Evolutionary conservation across 148 eudicot species (phyloP).

Genomic region (Rhododendron williamsianum): DNA sequence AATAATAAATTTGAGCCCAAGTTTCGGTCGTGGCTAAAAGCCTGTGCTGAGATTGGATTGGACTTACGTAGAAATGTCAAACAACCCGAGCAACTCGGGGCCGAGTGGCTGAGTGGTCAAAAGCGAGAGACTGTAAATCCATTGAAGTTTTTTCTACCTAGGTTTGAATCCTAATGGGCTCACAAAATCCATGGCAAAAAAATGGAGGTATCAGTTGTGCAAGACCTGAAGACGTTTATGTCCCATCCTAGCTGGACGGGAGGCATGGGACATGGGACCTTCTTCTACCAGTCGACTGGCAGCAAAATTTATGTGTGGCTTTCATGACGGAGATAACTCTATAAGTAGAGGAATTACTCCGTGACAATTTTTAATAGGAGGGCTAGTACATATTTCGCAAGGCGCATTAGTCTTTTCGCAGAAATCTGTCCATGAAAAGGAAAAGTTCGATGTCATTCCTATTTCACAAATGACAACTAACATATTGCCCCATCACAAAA

Average conservation of each 20-base stretch:
- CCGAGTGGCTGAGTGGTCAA: not conserved
- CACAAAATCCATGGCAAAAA: too few species aligned
- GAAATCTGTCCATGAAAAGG: not conserved
- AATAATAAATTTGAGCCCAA: too few species aligned
- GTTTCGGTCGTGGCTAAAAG: not conserved
- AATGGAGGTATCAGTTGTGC: too few species aligned
- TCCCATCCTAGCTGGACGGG: not conserved
- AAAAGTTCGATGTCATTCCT: not conserved
- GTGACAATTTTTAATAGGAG: not conserved
- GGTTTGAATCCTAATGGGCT: too few species aligned
- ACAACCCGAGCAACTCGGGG: not conserved
- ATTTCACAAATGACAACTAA: not conserved
- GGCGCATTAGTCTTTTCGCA: not conserved
- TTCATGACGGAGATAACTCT: not conserved
- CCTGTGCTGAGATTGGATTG: not conserved
- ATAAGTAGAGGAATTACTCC: not conserved
- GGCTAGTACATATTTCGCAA: not conserved
- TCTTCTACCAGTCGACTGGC: not conserved
- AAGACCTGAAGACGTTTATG: too few species aligned
- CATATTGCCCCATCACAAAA: not conserved
- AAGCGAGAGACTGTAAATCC: too few species aligned
- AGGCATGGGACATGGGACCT: not conserved
- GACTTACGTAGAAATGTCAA: not conserved
- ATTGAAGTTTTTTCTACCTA: too few species aligned
- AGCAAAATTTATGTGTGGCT: not conserved